Evolutionary conservation across 2,329 filamentous ascomycete genomes (phyloP), one percentile per base, ranked within the genome.

Genomic region (Fusarium acutatum): DNA sequence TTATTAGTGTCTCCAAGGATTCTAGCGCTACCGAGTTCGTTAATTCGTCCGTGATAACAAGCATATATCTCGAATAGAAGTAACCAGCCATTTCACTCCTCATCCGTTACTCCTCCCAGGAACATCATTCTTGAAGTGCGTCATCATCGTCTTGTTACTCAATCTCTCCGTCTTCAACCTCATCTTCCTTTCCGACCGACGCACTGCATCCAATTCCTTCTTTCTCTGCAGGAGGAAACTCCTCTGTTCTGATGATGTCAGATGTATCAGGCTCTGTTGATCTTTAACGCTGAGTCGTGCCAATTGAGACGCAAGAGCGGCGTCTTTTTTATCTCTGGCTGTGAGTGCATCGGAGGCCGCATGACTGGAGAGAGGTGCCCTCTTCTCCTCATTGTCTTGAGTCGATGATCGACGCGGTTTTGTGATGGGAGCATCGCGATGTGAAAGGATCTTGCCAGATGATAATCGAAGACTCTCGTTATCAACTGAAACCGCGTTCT

Each of bases 11-110:
- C 10, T 4, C 6, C 26, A 20, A 12, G 13, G 0, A 5, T 14
- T 22, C 2, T 0, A 7, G 20, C 11, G 7, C 6, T 10, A 17
- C 4, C 10, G 4, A 17, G 1, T 28, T 26, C 12, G 7, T 7
- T 11, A 18, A 14, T 18, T 6, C 8, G 1, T n/a, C 17, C 5
- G 3, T n/a, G 6, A 2, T 20, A 1, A 6, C 3, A 28, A 35
- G 8, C 8, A 2, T 9, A 7, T 28, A 10, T 22, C 32, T 14
- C 13, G 10, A n/a, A 14, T 10, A 18, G 7, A 14, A 28, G 14
- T 3, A 85, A 80, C 7, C 5, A 26, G 85, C 84, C 15, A 84
- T 80, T 13, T 80, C 2, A 3, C 2, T 22, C 4, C 26, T 69
- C 11, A 70, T 10, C 68, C 68, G 17, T 71, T 71, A 9, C 37